These are phyloP conservation scores for Coemansia sp. DNA, from an alignment of 192 early-diverging fungal species.

Conservation along the genomic window DNA sequence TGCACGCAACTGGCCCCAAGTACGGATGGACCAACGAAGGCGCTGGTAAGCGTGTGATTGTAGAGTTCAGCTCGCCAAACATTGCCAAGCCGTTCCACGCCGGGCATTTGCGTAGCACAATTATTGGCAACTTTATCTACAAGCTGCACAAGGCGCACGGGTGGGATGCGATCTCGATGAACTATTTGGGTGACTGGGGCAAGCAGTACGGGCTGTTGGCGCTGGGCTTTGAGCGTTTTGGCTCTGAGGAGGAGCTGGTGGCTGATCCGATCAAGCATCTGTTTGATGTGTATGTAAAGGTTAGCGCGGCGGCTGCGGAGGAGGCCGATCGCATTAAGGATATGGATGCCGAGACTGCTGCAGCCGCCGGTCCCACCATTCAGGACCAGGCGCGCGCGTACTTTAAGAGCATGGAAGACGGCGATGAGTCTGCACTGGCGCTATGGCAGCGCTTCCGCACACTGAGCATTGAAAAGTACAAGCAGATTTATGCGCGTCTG, in stretches of 20 bases:
- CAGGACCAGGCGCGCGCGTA: constrained; percentile 87
- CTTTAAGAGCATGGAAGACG: constrained; percentile 93
- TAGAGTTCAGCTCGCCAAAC: constrained; percentile 96
- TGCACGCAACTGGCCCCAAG: constrained; percentile 54
- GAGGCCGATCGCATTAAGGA: neutral
- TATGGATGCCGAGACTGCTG: constrained; percentile 62
- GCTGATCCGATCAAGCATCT: constrained; percentile 87
- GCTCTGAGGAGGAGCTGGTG: constrained; percentile 73
- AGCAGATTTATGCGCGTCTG: constrained; percentile 85
- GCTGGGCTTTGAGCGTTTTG: constrained; percentile 80
- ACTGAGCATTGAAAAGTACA: constrained; percentile 88
- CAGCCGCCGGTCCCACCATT: constrained; percentile 62
- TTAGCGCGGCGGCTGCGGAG: constrained; percentile 29
- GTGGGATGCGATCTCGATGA: constrained; percentile 88
- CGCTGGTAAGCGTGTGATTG: constrained; percentile 73
- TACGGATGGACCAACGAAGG: constrained; percentile 69
- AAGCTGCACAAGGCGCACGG: constrained; percentile 83
- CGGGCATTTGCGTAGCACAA: constrained; percentile 95
- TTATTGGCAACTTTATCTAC: constrained; percentile 92
- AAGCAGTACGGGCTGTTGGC: constrained; percentile 98
- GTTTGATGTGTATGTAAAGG: constrained; percentile 88
- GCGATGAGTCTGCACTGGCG: constrained; percentile 73
- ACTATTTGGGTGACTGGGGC: constrained; percentile 99
- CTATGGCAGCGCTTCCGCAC: constrained; percentile 90
- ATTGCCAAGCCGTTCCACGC: constrained; percentile 99